Evolutionary conservation across 2,329 filamentous ascomycete species (phyloP).

Genomic region (Trichoderma sp.): DNA sequence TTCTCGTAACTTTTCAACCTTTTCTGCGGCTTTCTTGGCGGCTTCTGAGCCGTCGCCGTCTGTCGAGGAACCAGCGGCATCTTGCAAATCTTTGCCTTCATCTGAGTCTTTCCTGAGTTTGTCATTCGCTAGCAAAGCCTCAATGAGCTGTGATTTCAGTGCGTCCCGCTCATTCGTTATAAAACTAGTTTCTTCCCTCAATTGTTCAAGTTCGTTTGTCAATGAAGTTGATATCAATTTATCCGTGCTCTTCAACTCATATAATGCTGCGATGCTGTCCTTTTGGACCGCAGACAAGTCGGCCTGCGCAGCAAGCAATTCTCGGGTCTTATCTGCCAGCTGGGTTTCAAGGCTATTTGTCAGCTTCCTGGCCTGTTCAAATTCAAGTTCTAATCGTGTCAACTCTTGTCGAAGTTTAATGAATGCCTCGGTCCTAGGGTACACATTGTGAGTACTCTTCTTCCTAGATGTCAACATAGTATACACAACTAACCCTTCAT

Average conservation of each 20-base stretch:
- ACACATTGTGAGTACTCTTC: conserved; percentile 26
- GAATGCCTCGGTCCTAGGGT: conserved; percentile 52
- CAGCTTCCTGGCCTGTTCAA: conserved; percentile 47
- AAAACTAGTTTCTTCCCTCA: conserved; percentile 53
- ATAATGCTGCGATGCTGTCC: conserved; percentile 55
- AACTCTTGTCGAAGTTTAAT: conserved; percentile 53
- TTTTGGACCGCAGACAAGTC: conserved; percentile 58
- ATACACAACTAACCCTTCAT: conserved; percentile 55
- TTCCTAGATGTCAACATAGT: conserved; percentile 17
- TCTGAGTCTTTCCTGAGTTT: conserved; percentile 58
- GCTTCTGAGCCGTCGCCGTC: conserved; percentile 40
- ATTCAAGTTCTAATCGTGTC: conserved; percentile 47
- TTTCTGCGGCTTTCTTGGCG: conserved; percentile 48
- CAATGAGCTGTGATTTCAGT: conserved; percentile 61
- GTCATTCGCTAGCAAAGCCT: conserved; percentile 62
- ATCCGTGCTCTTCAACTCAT: conserved; percentile 61
- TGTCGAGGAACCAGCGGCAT: conserved; percentile 37
- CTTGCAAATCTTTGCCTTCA: conserved; percentile 46
- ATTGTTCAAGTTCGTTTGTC: conserved; percentile 57
- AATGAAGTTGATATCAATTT: conserved; percentile 60
- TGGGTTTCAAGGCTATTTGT: conserved; percentile 49
- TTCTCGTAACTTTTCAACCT: conserved; percentile 59
- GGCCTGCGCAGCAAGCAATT: conserved; percentile 53
- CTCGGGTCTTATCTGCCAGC: conserved; percentile 56
- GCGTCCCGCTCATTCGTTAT: conserved; percentile 55